These are phyloP conservation scores for Mrakia gelida DNA, from an alignment of 768 basidiomycete genomes.

Conservation along the genomic window DNA sequence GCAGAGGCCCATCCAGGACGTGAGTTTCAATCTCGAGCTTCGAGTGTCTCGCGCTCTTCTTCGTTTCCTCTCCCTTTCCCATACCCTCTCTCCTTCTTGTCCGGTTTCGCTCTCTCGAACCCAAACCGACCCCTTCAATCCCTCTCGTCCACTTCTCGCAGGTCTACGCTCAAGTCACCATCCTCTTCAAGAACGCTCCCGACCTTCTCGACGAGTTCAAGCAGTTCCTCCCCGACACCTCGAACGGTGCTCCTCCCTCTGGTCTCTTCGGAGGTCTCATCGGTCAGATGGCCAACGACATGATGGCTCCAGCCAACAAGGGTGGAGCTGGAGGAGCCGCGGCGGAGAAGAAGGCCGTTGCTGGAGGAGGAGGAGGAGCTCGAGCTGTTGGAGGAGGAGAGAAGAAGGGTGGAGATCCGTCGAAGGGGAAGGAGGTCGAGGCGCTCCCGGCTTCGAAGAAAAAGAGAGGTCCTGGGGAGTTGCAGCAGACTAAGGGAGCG, in stretches of 20 bases:
- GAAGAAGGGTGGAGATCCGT: constrained; percentile 6
- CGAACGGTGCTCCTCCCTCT: constrained; percentile 34
- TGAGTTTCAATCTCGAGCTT: constrained; percentile 45
- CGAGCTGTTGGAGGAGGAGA: constrained; percentile 3
- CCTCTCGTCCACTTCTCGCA: constrained; percentile 12
- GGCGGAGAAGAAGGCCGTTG: constrained; percentile 36
- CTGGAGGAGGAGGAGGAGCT: neutral
- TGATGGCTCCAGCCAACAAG: constrained; percentile 31
- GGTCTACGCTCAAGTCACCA: constrained; percentile 46
- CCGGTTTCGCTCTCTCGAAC: neutral
- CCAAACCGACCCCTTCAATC: neutral
- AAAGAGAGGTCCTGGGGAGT: constrained; percentile 26
- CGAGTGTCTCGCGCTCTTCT: neutral
- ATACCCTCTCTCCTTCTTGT: neutral
- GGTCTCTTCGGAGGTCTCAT: constrained; percentile 38
- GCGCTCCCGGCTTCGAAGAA: constrained; percentile 10
- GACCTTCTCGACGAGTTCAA: constrained; percentile 47
- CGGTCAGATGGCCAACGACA: constrained; percentile 30
- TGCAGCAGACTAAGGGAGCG: neutral
- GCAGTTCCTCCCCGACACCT: constrained; percentile 44
- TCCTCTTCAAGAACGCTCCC: constrained; percentile 44
- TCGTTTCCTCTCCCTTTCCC: neutral
- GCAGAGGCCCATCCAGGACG: constrained; percentile 54
- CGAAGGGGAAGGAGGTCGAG: constrained; percentile 26
- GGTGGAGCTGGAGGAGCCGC: constrained; percentile 17